These are phyloP conservation scores for Volvox africanus DNA, from an alignment of 139 green algal species.

Conservation along the genomic window DNA sequence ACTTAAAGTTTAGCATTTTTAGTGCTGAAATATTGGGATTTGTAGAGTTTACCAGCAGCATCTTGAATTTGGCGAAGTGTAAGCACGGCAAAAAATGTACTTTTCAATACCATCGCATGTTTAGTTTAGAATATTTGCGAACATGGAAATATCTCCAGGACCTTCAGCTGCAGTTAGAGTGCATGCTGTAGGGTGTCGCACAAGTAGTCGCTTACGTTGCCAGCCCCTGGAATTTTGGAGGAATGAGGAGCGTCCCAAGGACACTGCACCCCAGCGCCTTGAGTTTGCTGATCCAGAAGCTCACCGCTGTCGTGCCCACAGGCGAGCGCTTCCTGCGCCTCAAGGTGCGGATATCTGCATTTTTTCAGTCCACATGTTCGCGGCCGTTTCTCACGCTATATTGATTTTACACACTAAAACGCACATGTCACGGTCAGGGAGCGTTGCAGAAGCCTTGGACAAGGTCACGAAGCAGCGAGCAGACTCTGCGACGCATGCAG, in stretches of 20 bases:
- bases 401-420: too few species aligned
- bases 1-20: too few species aligned
- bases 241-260: background rate
- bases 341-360: background rate
- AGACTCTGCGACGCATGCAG: too few species aligned
- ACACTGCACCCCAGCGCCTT: background rate
- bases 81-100: background rate
- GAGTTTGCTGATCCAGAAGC: background rate
- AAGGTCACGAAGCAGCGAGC: too few species aligned
- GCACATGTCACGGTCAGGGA: too few species aligned
- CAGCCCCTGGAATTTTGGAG: constrained; percentile 24
- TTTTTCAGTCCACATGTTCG: background rate
- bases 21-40: too few species aligned
- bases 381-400: too few species aligned
- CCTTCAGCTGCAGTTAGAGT: background rate
- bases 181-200: background rate
- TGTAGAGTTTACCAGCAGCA: background rate
- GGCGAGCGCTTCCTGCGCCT: background rate
- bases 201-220: background rate
- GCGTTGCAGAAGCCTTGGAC: too few species aligned
- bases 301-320: background rate
- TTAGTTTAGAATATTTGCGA: background rate
- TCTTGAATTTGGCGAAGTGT: background rate
- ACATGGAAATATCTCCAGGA: background rate
- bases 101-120: too few species aligned